These are phyloP conservation scores for Plasmodium knowlesi DNA, from an alignment of 169 alveolate genomes.

Conservation along the genomic window DNA sequence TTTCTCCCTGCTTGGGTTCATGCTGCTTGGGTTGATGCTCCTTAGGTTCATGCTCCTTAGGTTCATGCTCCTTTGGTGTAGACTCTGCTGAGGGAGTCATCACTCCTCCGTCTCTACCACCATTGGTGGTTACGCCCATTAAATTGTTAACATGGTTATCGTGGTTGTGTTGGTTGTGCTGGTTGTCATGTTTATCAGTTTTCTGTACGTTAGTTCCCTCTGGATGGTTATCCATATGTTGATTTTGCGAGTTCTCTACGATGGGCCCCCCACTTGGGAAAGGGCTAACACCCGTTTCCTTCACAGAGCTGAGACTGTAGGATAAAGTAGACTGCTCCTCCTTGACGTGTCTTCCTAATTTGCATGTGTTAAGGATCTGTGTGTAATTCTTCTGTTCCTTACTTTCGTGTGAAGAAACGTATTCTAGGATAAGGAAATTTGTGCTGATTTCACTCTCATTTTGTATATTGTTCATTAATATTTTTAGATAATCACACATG, in stretches of 20 bases:
- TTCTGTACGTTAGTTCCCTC: neutral
- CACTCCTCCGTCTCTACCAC: neutral
- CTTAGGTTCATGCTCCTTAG: too few species aligned
- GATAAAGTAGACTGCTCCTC: neutral
- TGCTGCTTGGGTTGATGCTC: too few species aligned
- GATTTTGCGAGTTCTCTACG: neutral
- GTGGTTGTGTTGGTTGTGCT: too few species aligned
- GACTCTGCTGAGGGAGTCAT: neutral
- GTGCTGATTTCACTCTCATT: conserved; percentile 8
- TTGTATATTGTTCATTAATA: conserved; percentile 19
- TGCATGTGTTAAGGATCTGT: neutral
- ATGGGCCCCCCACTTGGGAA: neutral
- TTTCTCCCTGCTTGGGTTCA: neutral
- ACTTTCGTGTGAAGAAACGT: neutral
- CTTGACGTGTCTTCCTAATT: neutral
- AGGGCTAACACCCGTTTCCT: neutral
- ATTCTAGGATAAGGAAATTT: conserved; percentile 16
- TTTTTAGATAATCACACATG: conserved; percentile 26
- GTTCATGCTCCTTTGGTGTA: neutral
- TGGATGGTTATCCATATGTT: neutral
- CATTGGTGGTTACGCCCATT: neutral
- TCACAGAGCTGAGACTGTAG: neutral
- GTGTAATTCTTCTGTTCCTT: neutral
- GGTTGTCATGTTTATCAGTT: too few species aligned
- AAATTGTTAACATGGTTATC: neutral